Percentiles rank a stretch among this genome's conserved stretches.
Evolutionary conservation across 2,329 filamentous ascomycete species (phyloP).

Genomic region (Ceratocystis destructans): DNA sequence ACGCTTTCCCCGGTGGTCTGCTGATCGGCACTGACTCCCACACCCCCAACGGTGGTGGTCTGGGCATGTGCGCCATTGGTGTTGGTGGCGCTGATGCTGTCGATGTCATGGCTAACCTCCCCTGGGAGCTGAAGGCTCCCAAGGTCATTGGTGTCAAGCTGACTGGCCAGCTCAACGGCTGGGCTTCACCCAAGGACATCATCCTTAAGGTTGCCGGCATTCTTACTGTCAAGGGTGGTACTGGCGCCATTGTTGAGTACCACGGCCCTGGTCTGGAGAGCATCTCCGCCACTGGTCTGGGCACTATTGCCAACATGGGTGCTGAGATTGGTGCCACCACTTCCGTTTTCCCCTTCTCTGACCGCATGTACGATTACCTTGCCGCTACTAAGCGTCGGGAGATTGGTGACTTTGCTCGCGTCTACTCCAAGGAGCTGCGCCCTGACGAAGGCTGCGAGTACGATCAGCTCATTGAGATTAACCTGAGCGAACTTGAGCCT

Average conservation of each 20-base stretch:
- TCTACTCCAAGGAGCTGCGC: constrained; percentile 72
- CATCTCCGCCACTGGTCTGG: constrained; percentile 69
- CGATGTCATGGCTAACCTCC: constrained; percentile 93
- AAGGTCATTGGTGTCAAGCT: constrained; percentile 95
- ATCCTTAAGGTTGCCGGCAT: constrained; percentile 96
- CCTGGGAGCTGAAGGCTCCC: constrained; percentile 96
- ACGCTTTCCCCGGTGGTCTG: constrained; percentile 95
- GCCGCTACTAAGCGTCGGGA: constrained; percentile 75
- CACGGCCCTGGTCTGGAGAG: constrained; percentile 53
- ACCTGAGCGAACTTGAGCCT: constrained; percentile 87
- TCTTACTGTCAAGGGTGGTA: constrained; percentile 94
- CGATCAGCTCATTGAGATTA: constrained; percentile 91
- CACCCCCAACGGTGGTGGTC: constrained; percentile 92
- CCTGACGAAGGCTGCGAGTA: constrained; percentile 88
- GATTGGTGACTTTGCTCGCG: constrained; percentile 79
- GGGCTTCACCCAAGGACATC: constrained; percentile 86
- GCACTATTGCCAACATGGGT: constrained; percentile 60
- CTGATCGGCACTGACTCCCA: constrained; percentile 97
- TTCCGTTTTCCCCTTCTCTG: constrained; percentile 93
- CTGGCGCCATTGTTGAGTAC: constrained; percentile 78
- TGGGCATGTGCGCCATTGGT: constrained; percentile 89
- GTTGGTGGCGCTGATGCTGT: constrained; percentile 97
- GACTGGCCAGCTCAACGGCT: constrained; percentile 76
- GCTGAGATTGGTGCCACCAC: constrained; percentile 76
- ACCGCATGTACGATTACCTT: constrained; percentile 95